Evolutionary conservation across 2,329 filamentous ascomycete genomes (phyloP), one percentile per base, ranked within the genome.

Genomic region (Colletotrichum limetticola): DNA sequence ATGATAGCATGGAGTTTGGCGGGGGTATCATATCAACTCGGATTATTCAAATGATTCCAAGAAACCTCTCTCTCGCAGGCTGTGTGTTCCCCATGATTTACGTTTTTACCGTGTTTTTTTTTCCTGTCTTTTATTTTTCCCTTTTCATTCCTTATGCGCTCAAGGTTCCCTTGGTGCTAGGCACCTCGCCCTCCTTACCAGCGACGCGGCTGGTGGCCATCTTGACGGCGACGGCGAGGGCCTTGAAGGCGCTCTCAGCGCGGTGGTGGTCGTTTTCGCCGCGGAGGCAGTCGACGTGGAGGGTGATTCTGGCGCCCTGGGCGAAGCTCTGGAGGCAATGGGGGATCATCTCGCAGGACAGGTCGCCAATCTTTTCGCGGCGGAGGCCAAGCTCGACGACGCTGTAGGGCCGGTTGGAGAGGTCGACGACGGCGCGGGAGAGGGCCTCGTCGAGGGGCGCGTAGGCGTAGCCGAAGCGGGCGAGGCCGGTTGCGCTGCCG

Each of bases 231-330:
- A 98, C 91, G 0, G 97, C 97, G 76, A 98, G 84, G 59, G 97
- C 97, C 89, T 99, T 99, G 85, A 99, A 98, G 19, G 96, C 97
- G 82, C 94, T 97, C 90, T 98, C 97, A 11, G 97, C 95, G 71
- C 95, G 89, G 86, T 98, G 97, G 84, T 98, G 97, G 84, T 98
- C 97, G 84, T 98, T 99, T 75, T 93, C 90, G 65, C 97, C 97
- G 75, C 95, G 90, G 69, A 98, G 84, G 84, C 94, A 97, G 85
- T 98, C 95, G 72, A 99, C 94, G 86, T 99, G 97, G 80, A 98
- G 86, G n/a, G 97, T 99, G 66, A 98, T 89, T 30, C 95, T 92
- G 4, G 95, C 95, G 11, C 91, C 94, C 86, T 97, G 94, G 55
- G 96, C 95, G 84, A 98, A 99, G 85, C 93, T 97, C 87, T 97